These are phyloP conservation scores for Castanopsis chinensis DNA, from an alignment of 306 rosid species.

Conservation along the genomic window DNA sequence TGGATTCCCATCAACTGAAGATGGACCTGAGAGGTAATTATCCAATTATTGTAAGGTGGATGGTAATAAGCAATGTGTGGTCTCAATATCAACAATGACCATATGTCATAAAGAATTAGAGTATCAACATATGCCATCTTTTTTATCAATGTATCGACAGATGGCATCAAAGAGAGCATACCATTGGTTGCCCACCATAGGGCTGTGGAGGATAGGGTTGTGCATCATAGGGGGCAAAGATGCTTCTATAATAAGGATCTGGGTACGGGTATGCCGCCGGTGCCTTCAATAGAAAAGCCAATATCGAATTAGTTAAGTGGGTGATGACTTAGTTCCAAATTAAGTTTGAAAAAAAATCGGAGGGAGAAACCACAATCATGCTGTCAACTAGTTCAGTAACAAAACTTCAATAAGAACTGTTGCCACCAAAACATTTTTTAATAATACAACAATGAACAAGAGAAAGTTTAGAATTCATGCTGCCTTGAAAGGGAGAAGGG, in stretches of 20 bases:
- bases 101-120: background rate
- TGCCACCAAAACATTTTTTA: background rate
- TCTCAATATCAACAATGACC: slow-evolving; percentile 1
- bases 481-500: background rate
- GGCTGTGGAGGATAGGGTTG: slow-evolving; percentile 80
- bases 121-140: background rate
- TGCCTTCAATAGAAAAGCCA: slow-evolving; percentile 51
- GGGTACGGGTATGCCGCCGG: slow-evolving; percentile 85
- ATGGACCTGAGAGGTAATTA: slow-evolving; percentile 58
- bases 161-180: slow-evolving; percentile 24
- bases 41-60: slow-evolving; percentile 4
- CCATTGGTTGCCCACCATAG: slow-evolving; percentile 92
- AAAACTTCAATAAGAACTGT: background rate
- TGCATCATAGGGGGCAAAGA: slow-evolving; percentile 86
- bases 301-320: slow-evolving; percentile 19
- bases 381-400: slow-evolving; percentile 5
- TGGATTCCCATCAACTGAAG: slow-evolving; percentile 96
- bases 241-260: slow-evolving; percentile 93
- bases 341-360: background rate
- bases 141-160: background rate
- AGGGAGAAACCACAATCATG: slow-evolving; percentile 6
- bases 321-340: background rate
- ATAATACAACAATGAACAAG: background rate
- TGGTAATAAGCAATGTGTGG: background rate
- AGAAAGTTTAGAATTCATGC: background rate